phyloP scores from a whole-genome alignment of 257 asterid genomes.

The Solanum arcanum region DNA sequence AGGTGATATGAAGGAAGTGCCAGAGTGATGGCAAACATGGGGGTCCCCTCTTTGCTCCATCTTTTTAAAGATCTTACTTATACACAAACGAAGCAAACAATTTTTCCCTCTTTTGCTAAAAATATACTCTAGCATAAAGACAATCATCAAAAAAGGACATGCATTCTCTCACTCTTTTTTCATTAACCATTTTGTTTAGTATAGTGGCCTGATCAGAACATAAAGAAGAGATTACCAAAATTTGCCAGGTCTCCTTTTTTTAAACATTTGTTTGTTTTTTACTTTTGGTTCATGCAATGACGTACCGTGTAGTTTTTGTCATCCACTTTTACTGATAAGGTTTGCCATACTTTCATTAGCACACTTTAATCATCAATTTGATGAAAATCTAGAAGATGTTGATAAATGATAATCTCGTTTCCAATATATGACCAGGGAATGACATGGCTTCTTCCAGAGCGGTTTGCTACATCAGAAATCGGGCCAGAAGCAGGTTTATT shows the following conservation, averaged over 20 bases:
- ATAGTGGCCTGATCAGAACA: background rate
- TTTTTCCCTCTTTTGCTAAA: background rate
- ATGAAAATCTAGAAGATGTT: background rate
- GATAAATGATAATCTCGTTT: background rate
- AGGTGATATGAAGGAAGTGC: background rate
- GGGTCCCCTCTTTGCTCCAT: background rate
- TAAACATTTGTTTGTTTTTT: background rate
- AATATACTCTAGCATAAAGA: background rate
- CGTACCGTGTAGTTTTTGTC: background rate
- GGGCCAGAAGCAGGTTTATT: constrained; percentile 99
- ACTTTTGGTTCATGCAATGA: background rate
- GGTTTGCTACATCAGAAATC: constrained; percentile 93
- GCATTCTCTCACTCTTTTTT: background rate
- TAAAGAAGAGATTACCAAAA: background rate
- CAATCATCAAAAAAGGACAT: background rate
- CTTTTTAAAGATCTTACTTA: background rate
- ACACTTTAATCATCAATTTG: background rate
- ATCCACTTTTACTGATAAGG: background rate
- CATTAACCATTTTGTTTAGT: background rate
- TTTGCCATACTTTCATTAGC: background rate
- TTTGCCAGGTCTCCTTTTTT: background rate
- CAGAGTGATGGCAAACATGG: background rate
- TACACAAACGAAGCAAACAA: background rate
- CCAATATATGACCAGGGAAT: constrained; percentile 54
- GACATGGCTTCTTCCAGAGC: constrained; percentile 97